Percentiles rank a stretch among this genome's conserved stretches.
These are phyloP conservation scores for Xanthoceras sorbifolium DNA, from an alignment of 345 rosid genomes.

Conservation along the genomic window DNA sequence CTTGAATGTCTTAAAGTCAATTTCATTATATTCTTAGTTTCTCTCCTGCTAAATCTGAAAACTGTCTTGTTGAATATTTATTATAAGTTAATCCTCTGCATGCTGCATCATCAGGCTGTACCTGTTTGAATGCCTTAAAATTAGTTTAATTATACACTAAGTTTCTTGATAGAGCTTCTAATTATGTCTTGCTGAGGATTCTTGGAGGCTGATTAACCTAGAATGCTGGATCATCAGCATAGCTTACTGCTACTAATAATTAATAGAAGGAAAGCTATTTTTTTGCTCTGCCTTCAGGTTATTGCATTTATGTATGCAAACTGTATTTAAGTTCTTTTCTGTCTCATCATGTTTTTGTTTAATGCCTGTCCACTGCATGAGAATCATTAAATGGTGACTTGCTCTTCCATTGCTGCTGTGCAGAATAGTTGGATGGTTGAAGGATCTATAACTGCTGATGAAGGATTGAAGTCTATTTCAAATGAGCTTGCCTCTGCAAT, in stretches of 20 bases:
- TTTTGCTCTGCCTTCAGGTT: background rate
- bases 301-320: background rate
- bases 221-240: background rate
- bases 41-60: background rate
- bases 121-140: background rate
- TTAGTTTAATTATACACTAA: background rate
- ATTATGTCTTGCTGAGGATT: background rate
- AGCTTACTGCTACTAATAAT: background rate
- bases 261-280: background rate
- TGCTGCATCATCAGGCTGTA: background rate
- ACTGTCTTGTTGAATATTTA: background rate
- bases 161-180: background rate
- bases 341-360: background rate
- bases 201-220: background rate
- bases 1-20: background rate
- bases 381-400: slow-evolving; percentile 1
- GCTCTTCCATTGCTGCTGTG: slow-evolving; percentile 33
- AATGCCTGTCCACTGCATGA: background rate
- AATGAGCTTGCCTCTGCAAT: slow-evolving; percentile 82
- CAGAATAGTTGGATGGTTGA: slow-evolving; percentile 73
- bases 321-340: background rate
- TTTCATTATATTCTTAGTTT: background rate
- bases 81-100: background rate
- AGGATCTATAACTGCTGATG: slow-evolving; percentile 42
- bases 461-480: slow-evolving; percentile 57